Evolutionary conservation across 306 rosid genomes (phyloP).

Genomic region (Neltuma alba): DNA sequence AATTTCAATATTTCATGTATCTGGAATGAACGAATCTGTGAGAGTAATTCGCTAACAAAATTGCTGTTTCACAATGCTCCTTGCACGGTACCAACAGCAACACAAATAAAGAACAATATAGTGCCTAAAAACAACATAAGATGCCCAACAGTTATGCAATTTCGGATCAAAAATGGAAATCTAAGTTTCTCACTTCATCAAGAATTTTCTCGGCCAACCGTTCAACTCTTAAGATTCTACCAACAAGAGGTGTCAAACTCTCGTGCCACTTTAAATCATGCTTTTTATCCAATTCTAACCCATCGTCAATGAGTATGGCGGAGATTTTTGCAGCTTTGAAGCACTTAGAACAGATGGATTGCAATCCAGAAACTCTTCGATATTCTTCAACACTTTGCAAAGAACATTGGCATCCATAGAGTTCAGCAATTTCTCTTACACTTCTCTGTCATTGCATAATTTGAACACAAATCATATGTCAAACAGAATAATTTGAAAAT

Average conservation of each 20-base stretch:
- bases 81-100: neutral
- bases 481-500: slow-evolving; percentile 12
- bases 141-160: slow-evolving; percentile 22
- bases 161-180: slow-evolving; percentile 27
- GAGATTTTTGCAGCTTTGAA: slow-evolving; percentile 78
- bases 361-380: slow-evolving; percentile 68
- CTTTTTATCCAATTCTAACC: slow-evolving; percentile 63
- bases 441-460: slow-evolving; percentile 62
- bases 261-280: slow-evolving; percentile 73
- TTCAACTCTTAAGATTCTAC: slow-evolving; percentile 86
- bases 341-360: slow-evolving; percentile 64
- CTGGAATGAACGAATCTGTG: neutral
- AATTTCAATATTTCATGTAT: neutral
- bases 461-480: slow-evolving; percentile 22
- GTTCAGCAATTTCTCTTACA: slow-evolving; percentile 72
- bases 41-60: neutral
- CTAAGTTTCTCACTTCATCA: slow-evolving; percentile 56
- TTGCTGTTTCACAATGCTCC: neutral
- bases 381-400: slow-evolving; percentile 67
- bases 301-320: slow-evolving; percentile 83
- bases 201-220: slow-evolving; percentile 78
- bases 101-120: slow-evolving; percentile 1
- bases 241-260: slow-evolving; percentile 60
- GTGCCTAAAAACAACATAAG: slow-evolving; percentile 3
- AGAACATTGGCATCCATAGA: slow-evolving; percentile 64